Evolutionary conservation across 2,329 filamentous ascomycete species (phyloP).

Genomic region (Keithomyces neogunnii): DNA sequence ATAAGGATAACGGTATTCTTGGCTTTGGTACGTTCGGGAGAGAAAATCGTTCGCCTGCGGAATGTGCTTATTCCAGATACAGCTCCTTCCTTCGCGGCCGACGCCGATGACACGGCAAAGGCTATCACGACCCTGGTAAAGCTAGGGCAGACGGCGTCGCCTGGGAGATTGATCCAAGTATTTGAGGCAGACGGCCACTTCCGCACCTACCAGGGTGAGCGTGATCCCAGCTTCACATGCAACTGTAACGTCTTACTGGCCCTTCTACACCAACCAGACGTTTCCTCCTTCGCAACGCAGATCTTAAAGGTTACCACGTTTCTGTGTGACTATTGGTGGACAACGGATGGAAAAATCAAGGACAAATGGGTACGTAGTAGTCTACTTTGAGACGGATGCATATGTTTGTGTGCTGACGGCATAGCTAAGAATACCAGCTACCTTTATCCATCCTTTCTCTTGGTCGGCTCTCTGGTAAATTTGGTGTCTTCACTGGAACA

Average conservation of each 20-base stretch:
- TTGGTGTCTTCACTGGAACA: too few species aligned
- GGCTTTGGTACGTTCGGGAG: too few species aligned
- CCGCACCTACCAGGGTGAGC: constrained; percentile 8
- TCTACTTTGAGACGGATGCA: not conserved
- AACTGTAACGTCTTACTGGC: constrained; percentile 10
- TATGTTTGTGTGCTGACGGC: not conserved
- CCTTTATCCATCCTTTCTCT: constrained; percentile 10
- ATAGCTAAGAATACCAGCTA: constrained; percentile 4
- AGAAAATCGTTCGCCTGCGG: too few species aligned
- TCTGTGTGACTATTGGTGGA: constrained; percentile 9
- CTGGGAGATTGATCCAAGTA: constrained; percentile 1
- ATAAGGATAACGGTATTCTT: too few species aligned
- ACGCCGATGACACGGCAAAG: constrained; percentile 13
- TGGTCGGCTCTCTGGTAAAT: not conserved
- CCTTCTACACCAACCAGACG: constrained; percentile 4
- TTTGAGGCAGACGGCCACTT: constrained; percentile 9
- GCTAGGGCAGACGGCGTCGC: constrained; percentile 1
- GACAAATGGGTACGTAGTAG: constrained; percentile 11
- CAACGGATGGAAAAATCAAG: constrained; percentile 4
- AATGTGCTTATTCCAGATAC: too few species aligned
- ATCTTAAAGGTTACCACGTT: constrained; percentile 8
- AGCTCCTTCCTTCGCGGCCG: not conserved
- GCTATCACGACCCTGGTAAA: constrained; percentile 5
- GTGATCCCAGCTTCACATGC: constrained; percentile 7
- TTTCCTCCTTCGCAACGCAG: constrained; percentile 4